These are phyloP conservation scores for Elaeis oleifera DNA, from an alignment of 202 grass and related monocot genomes.

Conservation along the genomic window DNA sequence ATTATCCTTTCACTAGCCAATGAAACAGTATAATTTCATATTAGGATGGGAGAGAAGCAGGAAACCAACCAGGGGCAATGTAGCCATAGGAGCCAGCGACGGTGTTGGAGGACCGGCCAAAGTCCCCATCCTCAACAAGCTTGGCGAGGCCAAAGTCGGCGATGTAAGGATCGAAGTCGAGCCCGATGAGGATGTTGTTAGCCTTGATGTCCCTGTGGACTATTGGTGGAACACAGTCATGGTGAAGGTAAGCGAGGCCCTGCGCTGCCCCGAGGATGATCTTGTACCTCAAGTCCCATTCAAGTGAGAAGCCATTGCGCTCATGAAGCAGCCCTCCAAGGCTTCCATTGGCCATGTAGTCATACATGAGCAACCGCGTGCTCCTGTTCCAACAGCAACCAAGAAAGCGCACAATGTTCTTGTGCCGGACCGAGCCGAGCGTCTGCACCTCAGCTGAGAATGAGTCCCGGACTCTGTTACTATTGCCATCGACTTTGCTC, in stretches of 20 bases:
- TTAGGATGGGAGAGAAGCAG: neutral
- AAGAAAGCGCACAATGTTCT: slow-evolving; percentile 92
- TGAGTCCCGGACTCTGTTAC: slow-evolving; percentile 56
- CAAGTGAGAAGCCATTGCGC: slow-evolving; percentile 55
- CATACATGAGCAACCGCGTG: slow-evolving; percentile 87
- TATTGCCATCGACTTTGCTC: slow-evolving; percentile 31
- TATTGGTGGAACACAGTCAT: slow-evolving; percentile 85
- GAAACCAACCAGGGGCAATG: slow-evolving; percentile 65
- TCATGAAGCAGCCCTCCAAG: slow-evolving; percentile 84
- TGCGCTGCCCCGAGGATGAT: slow-evolving; percentile 79
- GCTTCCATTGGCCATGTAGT: slow-evolving; percentile 98
- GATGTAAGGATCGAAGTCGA: slow-evolving; percentile 93
- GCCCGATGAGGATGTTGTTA: slow-evolving; percentile 86
- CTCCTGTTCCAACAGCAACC: slow-evolving; percentile 98
- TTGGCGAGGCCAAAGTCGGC: slow-evolving; percentile 96
- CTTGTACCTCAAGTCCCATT: slow-evolving; percentile 83
- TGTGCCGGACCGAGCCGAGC: slow-evolving; percentile 82
- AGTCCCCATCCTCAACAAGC: slow-evolving; percentile 80
- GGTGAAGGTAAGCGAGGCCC: slow-evolving; percentile 82
- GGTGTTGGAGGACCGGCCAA: slow-evolving; percentile 71
- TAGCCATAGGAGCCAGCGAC: slow-evolving; percentile 92
- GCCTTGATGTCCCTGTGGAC: slow-evolving; percentile 96
- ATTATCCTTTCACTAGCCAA: neutral
- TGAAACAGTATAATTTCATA: slow-evolving; percentile 9
- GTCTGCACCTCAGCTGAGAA: slow-evolving; percentile 95